These are phyloP conservation scores for Trichoderma pleuroti DNA, from an alignment of 2,329 filamentous ascomycete species.

Conservation along the genomic window DNA sequence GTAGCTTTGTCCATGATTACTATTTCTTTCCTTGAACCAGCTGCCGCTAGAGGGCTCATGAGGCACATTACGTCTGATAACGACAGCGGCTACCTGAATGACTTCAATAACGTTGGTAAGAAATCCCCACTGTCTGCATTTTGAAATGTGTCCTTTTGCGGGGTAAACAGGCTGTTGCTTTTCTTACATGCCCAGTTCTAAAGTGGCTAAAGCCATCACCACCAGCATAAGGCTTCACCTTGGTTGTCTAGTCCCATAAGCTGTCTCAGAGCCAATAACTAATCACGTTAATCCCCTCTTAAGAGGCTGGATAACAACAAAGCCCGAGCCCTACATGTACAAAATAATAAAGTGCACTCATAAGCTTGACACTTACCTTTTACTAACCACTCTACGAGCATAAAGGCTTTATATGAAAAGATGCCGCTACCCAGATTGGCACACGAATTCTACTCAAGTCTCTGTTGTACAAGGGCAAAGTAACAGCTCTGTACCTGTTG, in stretches of 20 bases:
- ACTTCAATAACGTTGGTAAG: background rate
- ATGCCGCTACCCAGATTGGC: no score
- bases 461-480: background rate
- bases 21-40: background rate
- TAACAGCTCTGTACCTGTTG: background rate
- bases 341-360: no score
- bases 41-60: background rate
- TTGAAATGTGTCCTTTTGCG: background rate
- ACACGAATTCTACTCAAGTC: background rate
- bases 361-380: no score
- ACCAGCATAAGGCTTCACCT: background rate
- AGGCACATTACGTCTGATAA: background rate
- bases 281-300: background rate
- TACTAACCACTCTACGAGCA: no score
- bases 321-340: no score
- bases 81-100: background rate
- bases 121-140: background rate
- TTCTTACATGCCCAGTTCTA: background rate
- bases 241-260: background rate
- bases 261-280: background rate
- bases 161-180: background rate
- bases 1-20: background rate
- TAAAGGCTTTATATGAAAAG: no score
- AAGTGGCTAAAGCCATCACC: background rate
- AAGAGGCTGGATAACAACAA: background rate